Conservation (phyloP, 1,284 basidiomycete genomes). For the Papiliotrema terrestris region DNA sequence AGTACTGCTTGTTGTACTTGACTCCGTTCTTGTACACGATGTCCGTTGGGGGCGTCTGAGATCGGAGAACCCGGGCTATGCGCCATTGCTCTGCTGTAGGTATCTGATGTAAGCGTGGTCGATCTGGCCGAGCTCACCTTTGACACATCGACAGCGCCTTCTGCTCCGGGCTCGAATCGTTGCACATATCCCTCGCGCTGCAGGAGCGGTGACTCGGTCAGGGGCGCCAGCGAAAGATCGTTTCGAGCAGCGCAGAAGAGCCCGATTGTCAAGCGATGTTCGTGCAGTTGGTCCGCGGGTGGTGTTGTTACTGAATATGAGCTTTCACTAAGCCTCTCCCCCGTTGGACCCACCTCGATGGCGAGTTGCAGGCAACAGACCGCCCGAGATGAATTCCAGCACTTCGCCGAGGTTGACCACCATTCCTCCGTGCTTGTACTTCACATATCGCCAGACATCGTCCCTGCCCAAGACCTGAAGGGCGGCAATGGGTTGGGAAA, state of each 20-base stretch:
- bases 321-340: background rate
- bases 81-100: too few relatives aligned
- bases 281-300: conserved; percentile 7
- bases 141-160: too few relatives aligned
- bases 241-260: conserved; percentile 10
- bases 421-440: conserved; percentile 31
- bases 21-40: too few relatives aligned
- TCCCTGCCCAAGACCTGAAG: conserved; percentile 47
- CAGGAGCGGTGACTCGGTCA: background rate
- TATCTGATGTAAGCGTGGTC: too few relatives aligned
- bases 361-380: conserved; percentile 12
- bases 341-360: conserved; percentile 14
- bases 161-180: too few relatives aligned
- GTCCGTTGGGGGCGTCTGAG: too few relatives aligned
- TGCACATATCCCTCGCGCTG: background rate
- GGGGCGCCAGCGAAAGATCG: background rate
- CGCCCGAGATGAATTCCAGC: conserved; percentile 17
- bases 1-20: too few relatives aligned
- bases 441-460: conserved; percentile 46
- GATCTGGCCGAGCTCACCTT: too few relatives aligned
- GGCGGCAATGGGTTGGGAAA: conserved; percentile 46
- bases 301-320: background rate
- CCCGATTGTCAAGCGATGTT: conserved; percentile 11
- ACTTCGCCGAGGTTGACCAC: conserved; percentile 25
- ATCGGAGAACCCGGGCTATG: too few relatives aligned